Base-by-base conservation (phyloP, 441 rosid genomes). In the Eutrema salsugineum region DNA sequence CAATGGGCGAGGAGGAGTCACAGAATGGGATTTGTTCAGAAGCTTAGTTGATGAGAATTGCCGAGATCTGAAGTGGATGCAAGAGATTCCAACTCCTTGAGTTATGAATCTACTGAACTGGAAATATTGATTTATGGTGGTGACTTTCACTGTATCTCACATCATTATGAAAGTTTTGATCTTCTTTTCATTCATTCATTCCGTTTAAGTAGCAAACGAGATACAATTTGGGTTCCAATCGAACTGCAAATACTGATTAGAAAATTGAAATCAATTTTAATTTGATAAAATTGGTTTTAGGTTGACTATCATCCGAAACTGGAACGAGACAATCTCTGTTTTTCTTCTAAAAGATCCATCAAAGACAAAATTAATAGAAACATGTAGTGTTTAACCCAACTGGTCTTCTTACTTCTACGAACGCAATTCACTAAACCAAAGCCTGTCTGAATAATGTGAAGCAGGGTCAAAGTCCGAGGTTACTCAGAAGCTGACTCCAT, bases 401-500 rank as follows among this genome's bases (percentile, higher is more conserved):
- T 6, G 39, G 15, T 28, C 22, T 60, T 60, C 27, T 61, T 44
- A 44, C 28, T 59, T 22, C 9, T 22, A 16, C 59, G 42, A 17
- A 30, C 54, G 32, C 42, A 51, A 28, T 9, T 20, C 16, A 32
- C 38, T 36, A 63, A 54, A 53, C 48, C 57, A 63, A 53, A 53
- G 32, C 44, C 39, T 28, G 28, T 44, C 38, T 43, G 15, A 30
- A 38, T 15, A 38, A 44, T 15, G 58, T 24, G 56, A 64, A 47
- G 36, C 60, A 54, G 28, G 28, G 55, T 57, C 71, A 71, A 64
- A 48, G 57, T 10, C 69, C 47, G 5, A 95, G 97, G 68, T 88
- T 79, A 48, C 85, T 68, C 57, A 89, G 81, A 63, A 95, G 98
- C 70, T 82, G 83, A 39, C 81, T 83, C 99, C 97, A 95, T 82